Conservation (phyloP, 192 early-diverging fungal genomes). For the Backusella mclennaniae region DNA sequence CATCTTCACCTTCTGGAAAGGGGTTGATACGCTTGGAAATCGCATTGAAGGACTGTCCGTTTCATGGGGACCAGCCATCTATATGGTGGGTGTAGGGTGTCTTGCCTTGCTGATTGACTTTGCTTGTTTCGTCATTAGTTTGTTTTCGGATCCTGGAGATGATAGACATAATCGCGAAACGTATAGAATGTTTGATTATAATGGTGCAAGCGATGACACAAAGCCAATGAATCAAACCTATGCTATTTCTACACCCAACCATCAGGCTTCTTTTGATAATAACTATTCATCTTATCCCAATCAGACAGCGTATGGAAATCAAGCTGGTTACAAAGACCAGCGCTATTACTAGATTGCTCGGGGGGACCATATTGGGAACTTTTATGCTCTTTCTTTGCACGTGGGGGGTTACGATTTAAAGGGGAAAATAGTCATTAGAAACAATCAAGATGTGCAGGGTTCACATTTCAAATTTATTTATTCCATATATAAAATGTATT, state of each 20-base stretch:
- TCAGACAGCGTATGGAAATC: neutral
- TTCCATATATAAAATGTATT: neutral
- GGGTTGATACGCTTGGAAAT: neutral
- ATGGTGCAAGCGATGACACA: neutral
- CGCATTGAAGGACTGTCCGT: conserved; percentile 1
- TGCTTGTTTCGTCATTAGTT: neutral
- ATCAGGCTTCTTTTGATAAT: neutral
- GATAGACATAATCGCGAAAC: neutral
- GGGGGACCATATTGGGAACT: neutral
- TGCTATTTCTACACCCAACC: neutral
- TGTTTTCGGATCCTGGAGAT: neutral
- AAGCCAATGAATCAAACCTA: neutral
- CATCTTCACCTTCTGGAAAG: conserved; percentile 3
- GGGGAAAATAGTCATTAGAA: neutral
- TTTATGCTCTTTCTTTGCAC: conserved; percentile 1
- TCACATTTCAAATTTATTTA: neutral
- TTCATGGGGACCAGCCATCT: conserved; percentile 7
- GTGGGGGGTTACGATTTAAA: neutral
- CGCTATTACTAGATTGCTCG: neutral
- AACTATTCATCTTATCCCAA: neutral
- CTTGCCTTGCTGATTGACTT: neutral
- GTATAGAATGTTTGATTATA: neutral
- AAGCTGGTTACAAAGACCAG: neutral
- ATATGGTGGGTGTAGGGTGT: conserved; percentile 2
- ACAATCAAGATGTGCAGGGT: neutral